Evolutionary conservation across 2,329 filamentous ascomycete species (phyloP), one percentile per base, ranked within the genome.

Genomic region (Aurifilum marmelostoma): DNA sequence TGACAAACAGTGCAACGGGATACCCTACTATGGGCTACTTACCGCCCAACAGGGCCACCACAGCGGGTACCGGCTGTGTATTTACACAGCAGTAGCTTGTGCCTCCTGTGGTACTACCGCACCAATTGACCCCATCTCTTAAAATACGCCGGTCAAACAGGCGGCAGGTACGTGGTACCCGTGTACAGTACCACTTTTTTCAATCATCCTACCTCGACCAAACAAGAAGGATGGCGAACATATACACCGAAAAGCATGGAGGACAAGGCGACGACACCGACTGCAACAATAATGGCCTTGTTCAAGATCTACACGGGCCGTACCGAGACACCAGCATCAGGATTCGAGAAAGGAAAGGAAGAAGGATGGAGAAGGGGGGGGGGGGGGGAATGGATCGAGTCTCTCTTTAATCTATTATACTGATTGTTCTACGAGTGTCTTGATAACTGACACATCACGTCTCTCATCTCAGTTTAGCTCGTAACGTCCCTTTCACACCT

Each of bases 371-470:
- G n/a, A n/a, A n/a, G n/a, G n/a, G n/a, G n/a, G n/a, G n/a, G n/a
- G n/a, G n/a, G n/a, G n/a, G n/a, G n/a, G n/a, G n/a, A n/a, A n/a
- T n/a, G n/a, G n/a, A 18, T 56, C 52, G 52, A 56, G 52, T 18
- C 52, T 56, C 52, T 47, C 43, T 47, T 11, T 16, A 18, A 14
- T 47, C 43, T 6, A 47, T n/a, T n/a, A 21, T n/a, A n/a, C n/a
- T 56, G 27, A n/a, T 56, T 56, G 52, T 18, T 68, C 69, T 70
- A 68, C 50, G 58, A 47, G 61, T 56, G 27, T 32, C 21, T 11
- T n/a, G 50, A 32, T 1, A 68, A 64, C 62, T 69, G 69, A 71
- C 64, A 67, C 54, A 43, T 71, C 69, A 63, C 11, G 50, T 62
- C 60, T n/a, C 60, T 41, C 5, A 24, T 41, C 60, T 9, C 43